These are phyloP conservation scores for Drechslerella coelobrocha DNA, from an alignment of 2,329 filamentous ascomycete genomes.

Conservation along the genomic window DNA sequence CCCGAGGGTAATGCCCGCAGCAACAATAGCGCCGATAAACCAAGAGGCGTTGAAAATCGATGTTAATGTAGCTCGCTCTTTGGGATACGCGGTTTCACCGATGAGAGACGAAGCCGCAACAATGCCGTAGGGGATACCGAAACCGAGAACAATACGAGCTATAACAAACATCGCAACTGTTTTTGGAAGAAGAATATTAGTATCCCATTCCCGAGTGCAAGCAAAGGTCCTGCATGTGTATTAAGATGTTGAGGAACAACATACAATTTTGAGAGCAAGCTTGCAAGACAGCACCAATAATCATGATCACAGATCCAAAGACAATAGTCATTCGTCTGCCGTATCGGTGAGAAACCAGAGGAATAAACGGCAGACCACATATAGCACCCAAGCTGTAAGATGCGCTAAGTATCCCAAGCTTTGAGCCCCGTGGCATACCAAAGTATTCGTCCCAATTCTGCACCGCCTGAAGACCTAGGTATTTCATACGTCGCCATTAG, in stretches of 20 bases:
- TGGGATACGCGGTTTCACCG: constrained; percentile 68
- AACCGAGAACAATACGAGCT: constrained; percentile 67
- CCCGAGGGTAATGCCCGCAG: constrained; percentile 63
- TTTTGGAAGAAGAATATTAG: background rate
- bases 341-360: constrained; percentile 64
- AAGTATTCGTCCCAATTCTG: constrained; percentile 58
- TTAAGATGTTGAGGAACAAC: constrained; percentile 49
- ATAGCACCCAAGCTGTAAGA: constrained; percentile 69
- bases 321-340: constrained; percentile 68
- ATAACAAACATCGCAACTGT: constrained; percentile 68
- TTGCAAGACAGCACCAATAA: constrained; percentile 66
- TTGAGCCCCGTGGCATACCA: constrained; percentile 60
- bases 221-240: background rate
- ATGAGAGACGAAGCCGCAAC: constrained; percentile 67
- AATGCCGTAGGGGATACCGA: constrained; percentile 68
- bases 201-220: background rate
- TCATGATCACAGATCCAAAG: constrained; percentile 65
- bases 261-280: constrained; percentile 62
- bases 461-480: constrained; percentile 51
- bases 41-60: constrained; percentile 69
- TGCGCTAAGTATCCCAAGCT: constrained; percentile 65
- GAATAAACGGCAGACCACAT: constrained; percentile 66
- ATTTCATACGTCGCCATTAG: background rate
- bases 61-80: constrained; percentile 67
- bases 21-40: constrained; percentile 64